Percentiles rank a stretch among this genome's conserved stretches.
phyloP scores from a whole-genome alignment of 2,329 filamentous ascomycete species.

The Penicillium italicum region DNA sequence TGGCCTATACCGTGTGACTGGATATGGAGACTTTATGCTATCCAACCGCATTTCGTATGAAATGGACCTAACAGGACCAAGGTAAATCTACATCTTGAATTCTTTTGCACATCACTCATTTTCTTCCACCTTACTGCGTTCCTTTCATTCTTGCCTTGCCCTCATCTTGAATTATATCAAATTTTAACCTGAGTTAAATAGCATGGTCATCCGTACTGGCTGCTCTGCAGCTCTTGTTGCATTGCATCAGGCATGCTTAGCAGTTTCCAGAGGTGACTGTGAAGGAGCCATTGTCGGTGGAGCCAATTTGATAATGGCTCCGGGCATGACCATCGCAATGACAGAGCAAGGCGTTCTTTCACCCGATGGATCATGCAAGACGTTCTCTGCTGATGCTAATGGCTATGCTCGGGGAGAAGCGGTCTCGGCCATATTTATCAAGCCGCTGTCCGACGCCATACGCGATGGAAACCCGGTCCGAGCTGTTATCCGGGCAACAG shows the following conservation, averaged over 20 bases:
- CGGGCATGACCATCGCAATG: conserved; percentile 24
- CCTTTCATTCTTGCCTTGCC: too few species aligned
- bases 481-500: background rate
- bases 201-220: conserved; percentile 32
- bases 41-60: conserved; percentile 29
- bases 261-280: conserved; percentile 14
- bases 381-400: conserved; percentile 27
- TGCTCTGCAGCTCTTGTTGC: conserved; percentile 36
- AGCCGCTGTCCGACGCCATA: conserved; percentile 14
- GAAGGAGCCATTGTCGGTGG: conserved; percentile 33
- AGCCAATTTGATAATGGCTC: conserved; percentile 32
- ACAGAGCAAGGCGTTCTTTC: conserved; percentile 36
- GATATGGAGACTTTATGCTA: conserved; percentile 20
- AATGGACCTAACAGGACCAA: conserved; percentile 27
- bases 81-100: background rate
- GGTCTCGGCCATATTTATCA: conserved; percentile 28
- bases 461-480: background rate
- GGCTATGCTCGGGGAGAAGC: conserved; percentile 34
- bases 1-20: conserved; percentile 15
- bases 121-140: too few species aligned
- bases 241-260: conserved; percentile 30
- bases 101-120: too few species aligned
- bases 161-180: background rate
- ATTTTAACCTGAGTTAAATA: background rate
- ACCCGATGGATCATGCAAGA: conserved; percentile 26